Evolutionary conservation across 257 asterid species (phyloP), one percentile per base, ranked within the genome.

Genomic region (Echites panduratus): DNA sequence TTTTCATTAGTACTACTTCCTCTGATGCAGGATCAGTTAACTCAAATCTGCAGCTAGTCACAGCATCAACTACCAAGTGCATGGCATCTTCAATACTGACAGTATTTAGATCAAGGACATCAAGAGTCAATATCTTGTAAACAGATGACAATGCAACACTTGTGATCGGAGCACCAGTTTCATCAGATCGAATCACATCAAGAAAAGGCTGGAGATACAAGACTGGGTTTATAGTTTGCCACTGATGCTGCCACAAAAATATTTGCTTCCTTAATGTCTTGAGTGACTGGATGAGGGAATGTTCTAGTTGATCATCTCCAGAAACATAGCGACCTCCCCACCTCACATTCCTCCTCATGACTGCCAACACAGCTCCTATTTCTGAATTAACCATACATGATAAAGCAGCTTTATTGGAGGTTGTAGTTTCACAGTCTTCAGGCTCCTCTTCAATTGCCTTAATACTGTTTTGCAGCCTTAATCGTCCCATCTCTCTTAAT

Each of bases 251-350:
- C 97, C 93, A 91, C 47, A 85, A 81, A 81, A 91, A 94, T 73
- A 94, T 84, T 80, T 89, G 94, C 77, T 81, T 91, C 73, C 96
- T 81, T 84, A 91, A 78, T 43, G 89, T 84, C 87, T 91, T 94
- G 70, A 94, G 93, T 57, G 97, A 82, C 76, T 89, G 97, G 79
- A 94, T 91, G 75, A 89, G 96, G 70, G 99, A 80, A 85, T 94
- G 97, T 79, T 94, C 97, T 84, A 91, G 84, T 79, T 89, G 99
- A 84, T 94, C 97, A 81, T 94, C 97, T 1, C 97, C 99, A 8
- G 97, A 86, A 79, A 84, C 96, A 83, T 89, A 94, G 68, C 97
- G 96, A 73, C 97, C 97, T 77, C 97, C 97, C 98, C 97, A 91
- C 77, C 99, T 87, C 87, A 89, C 96, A 54, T 91, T 94, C 85